Percentiles rank a stretch among this genome's conserved stretches.
phyloP scores from a whole-genome alignment of 768 basidiomycete genomes.

The Leccinum incarnatum region DNA sequence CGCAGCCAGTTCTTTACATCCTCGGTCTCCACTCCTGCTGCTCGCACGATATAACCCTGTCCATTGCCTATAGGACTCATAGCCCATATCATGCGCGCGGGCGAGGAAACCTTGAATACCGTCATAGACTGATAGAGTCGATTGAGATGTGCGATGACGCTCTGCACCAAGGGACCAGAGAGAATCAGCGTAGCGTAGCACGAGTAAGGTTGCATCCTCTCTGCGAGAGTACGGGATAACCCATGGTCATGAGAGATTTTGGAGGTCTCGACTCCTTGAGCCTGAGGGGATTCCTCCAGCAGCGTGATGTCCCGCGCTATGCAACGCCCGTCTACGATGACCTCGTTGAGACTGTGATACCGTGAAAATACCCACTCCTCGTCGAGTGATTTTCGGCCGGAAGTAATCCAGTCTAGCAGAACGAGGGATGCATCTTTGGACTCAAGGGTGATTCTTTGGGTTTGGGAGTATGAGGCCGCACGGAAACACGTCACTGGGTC shows the following conservation, averaged over 20 bases:
- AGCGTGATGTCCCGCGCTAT: slow-evolving; percentile 77
- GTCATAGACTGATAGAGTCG: slow-evolving; percentile 50
- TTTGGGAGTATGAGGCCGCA: slow-evolving; percentile 77
- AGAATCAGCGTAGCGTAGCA: slow-evolving; percentile 89
- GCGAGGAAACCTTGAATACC: slow-evolving; percentile 55
- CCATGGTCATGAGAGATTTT: slow-evolving; percentile 19
- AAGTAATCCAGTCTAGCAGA: slow-evolving; percentile 89
- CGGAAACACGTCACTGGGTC: slow-evolving; percentile 94
- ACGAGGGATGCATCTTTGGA: slow-evolving; percentile 58
- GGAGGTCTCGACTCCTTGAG: slow-evolving; percentile 5
- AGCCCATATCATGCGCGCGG: slow-evolving; percentile 78
- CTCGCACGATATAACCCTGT: slow-evolving; percentile 60
- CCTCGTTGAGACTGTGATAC: slow-evolving; percentile 84
- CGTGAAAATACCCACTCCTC: slow-evolving; percentile 89
- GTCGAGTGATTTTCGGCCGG: slow-evolving; percentile 76
- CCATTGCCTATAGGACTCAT: slow-evolving; percentile 55
- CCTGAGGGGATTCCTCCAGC: slow-evolving; percentile 48
- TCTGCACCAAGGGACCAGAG: slow-evolving; percentile 60
- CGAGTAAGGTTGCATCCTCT: slow-evolving; percentile 74
- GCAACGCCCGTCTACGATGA: slow-evolving; percentile 61
- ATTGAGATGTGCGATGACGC: slow-evolving; percentile 47
- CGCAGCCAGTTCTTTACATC: slow-evolving; percentile 69
- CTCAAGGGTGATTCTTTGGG: slow-evolving; percentile 69
- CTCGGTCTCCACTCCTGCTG: slow-evolving; percentile 77
- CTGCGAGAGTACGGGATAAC: slow-evolving; percentile 48